These are phyloP conservation scores for Pythium brachiatum DNA, from an alignment of 352 stramenopile genomes.

Conservation along the genomic window DNA sequence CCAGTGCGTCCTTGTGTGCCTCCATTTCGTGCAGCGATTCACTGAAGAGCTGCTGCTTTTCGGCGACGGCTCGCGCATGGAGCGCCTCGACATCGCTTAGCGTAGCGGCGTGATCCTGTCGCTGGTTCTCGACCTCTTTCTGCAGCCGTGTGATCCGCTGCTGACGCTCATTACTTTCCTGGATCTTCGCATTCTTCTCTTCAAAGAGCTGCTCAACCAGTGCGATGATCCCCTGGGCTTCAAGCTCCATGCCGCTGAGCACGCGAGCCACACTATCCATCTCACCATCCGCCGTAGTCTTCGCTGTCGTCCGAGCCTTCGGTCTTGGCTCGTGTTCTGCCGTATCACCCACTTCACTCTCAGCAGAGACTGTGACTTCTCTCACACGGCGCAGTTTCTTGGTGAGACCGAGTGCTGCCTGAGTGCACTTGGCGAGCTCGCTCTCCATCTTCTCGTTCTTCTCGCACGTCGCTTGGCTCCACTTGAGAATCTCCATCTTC, in stretches of 20 bases:
- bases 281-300: not conserved
- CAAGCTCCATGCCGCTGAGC: conserved; percentile 5
- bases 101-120: conserved; percentile 32
- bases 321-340: not conserved
- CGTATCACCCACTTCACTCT: not conserved
- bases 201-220: conserved; percentile 17
- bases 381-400: conserved; percentile 27
- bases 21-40: conserved; percentile 34
- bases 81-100: conserved; percentile 44
- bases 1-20: conserved; percentile 33
- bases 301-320: not conserved
- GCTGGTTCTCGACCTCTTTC: conserved; percentile 35
- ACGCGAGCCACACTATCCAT: not conserved
- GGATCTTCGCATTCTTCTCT: conserved; percentile 15
- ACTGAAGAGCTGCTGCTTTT: conserved; percentile 42
- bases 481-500: conserved; percentile 59
- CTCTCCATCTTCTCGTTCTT: conserved; percentile 43
- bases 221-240: conserved; percentile 7
- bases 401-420: conserved; percentile 21
- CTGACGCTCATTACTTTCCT: conserved; percentile 27
- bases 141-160: conserved; percentile 24
- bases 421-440: conserved; percentile 34
- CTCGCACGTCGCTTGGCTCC: conserved; percentile 56
- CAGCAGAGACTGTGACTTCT: not conserved
- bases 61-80: conserved; percentile 32